These are phyloP conservation scores for Imleria badia DNA, from an alignment of 768 basidiomycete species.

Conservation along the genomic window DNA sequence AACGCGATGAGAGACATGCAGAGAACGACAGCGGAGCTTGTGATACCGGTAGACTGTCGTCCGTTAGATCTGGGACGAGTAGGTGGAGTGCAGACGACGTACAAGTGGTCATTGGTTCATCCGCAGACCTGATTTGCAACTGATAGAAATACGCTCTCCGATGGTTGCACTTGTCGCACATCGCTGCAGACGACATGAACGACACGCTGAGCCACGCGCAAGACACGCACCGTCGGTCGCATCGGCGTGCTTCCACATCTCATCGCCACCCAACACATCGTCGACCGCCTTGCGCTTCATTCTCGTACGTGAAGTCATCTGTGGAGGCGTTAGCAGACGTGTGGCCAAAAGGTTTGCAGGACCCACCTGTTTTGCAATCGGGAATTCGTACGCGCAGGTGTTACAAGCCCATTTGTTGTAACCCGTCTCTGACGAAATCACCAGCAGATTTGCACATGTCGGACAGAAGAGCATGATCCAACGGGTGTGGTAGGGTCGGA, in stretches of 20 bases:
- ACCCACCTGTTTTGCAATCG: slow-evolving; percentile 25
- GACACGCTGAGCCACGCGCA: not conserved
- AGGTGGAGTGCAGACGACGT: slow-evolving; percentile 7
- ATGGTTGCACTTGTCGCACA: slow-evolving; percentile 79
- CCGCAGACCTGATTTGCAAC: slow-evolving; percentile 91
- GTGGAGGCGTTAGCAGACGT: not conserved
- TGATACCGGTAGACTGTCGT: slow-evolving; percentile 60
- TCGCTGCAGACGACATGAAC: slow-evolving; percentile 36
- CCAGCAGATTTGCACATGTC: slow-evolving; percentile 85
- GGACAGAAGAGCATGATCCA: slow-evolving; percentile 82
- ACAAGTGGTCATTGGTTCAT: slow-evolving; percentile 79
- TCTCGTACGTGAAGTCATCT: slow-evolving; percentile 91
- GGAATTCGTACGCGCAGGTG: slow-evolving; percentile 92
- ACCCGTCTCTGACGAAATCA: slow-evolving; percentile 73
- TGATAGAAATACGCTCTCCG: slow-evolving; percentile 91
- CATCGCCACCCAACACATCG: slow-evolving; percentile 93
- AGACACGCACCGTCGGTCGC: slow-evolving; percentile 63
- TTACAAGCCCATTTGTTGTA: slow-evolving; percentile 94
- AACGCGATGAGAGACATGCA: not conserved
- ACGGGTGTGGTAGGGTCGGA: too few relatives aligned
- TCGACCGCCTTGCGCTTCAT: slow-evolving; percentile 90
- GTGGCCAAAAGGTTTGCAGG: too few relatives aligned
- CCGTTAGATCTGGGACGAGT: not conserved
- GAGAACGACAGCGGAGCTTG: not conserved
- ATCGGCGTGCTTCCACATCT: slow-evolving; percentile 93